Evolutionary conservation across 495 filamentous ascomycete species (phyloP).

Genomic region (Penicillium waksmanii): DNA sequence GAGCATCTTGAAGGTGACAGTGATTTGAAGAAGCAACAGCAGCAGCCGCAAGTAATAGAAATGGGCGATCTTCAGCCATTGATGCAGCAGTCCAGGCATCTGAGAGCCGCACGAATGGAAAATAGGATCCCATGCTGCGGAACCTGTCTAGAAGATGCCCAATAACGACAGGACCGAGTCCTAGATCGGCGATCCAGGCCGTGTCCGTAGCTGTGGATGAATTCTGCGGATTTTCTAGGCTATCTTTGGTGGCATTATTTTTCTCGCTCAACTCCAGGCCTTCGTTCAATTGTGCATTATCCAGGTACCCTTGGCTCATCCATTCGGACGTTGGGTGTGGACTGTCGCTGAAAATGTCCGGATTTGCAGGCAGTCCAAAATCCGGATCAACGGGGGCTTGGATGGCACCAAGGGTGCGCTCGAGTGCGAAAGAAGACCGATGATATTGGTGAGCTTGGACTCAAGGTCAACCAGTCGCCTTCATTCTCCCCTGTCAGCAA

Average conservation of each 20-base stretch:
- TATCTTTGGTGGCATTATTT: background rate
- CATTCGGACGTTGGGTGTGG: constrained; percentile 12
- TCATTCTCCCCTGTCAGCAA: constrained; percentile 14
- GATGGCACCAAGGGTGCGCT: constrained; percentile 9
- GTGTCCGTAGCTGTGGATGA: background rate
- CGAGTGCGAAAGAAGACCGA: constrained; percentile 19
- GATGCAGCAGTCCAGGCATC: constrained; percentile 8
- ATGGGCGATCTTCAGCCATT: constrained; percentile 23
- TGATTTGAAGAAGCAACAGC: constrained; percentile 21
- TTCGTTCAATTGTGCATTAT: constrained; percentile 7
- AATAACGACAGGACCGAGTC: constrained; percentile 16
- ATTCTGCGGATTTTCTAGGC: background rate
- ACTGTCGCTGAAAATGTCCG: constrained; percentile 4
- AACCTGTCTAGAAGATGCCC: constrained; percentile 18
- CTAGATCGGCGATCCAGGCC: constrained; percentile 16
- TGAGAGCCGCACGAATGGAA: constrained; percentile 19
- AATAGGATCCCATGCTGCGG: constrained; percentile 15
- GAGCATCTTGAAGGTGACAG: constrained; percentile 15
- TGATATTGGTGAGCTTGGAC: constrained; percentile 22
- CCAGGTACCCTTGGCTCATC: constrained; percentile 10
- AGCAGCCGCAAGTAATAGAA: constrained; percentile 25
- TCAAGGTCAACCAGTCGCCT: constrained; percentile 18
- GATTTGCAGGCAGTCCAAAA: constrained; percentile 4
- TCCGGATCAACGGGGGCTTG: background rate
- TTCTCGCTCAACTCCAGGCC: background rate